phyloP scores from a whole-genome alignment of 306 rosid genomes.

The Astragalus membranaceus region DNA sequence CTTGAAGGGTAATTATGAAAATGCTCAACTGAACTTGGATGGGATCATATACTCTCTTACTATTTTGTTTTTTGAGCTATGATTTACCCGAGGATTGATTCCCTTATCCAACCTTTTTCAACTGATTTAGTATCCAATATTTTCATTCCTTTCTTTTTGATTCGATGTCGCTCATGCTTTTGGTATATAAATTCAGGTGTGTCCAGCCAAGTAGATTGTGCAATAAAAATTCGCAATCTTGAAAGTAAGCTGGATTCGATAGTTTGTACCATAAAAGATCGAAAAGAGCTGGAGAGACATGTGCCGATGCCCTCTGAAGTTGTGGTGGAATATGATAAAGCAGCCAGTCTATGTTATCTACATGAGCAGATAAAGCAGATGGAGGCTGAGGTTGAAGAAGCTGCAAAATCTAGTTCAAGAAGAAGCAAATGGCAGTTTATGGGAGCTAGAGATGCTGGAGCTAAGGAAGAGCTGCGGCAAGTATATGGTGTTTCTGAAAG shows the following conservation, averaged over 20 bases:
- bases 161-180: conserved; percentile 15
- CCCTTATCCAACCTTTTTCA: not conserved
- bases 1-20: conserved; percentile 59
- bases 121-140: not conserved
- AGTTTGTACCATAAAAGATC: conserved; percentile 94
- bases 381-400: conserved; percentile 96
- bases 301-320: conserved; percentile 96
- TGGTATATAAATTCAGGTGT: conserved; percentile 66
- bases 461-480: conserved; percentile 93
- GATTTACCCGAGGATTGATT: conserved; percentile 1
- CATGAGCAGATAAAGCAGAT: conserved; percentile 95
- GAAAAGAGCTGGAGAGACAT: conserved; percentile 94
- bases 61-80: not conserved
- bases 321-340: conserved; percentile 93
- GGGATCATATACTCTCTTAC: not conserved
- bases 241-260: conserved; percentile 96
- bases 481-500: conserved; percentile 99
- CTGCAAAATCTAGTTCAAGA: conserved; percentile 90
- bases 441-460: conserved; percentile 99
- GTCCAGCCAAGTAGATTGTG: conserved; percentile 95
- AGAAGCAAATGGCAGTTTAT: conserved; percentile 99
- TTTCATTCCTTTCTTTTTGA: not conserved
- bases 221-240: conserved; percentile 95
- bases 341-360: conserved; percentile 82
- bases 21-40: conserved; percentile 8